phyloP scores from a whole-genome alignment of 805 yeast species.

The Wickerhamomyces sydowiorum region DNA sequence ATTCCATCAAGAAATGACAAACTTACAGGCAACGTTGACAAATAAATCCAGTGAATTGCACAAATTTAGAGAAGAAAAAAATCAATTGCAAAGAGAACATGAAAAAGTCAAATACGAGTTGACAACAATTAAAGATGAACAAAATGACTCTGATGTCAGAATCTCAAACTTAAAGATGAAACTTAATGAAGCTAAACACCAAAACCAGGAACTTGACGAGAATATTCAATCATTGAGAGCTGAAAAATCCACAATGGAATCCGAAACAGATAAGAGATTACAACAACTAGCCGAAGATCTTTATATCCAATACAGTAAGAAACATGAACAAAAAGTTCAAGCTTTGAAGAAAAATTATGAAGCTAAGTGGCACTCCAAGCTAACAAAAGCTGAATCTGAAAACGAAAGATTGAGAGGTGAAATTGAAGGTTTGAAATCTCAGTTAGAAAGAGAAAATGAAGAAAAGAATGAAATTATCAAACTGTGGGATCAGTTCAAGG shows the following conservation, averaged over 20 bases:
- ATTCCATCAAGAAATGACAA: constrained; percentile 28
- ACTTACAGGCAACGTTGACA: constrained; percentile 25
- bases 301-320: constrained; percentile 67
- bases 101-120: constrained; percentile 12
- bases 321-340: constrained; percentile 68
- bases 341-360: constrained; percentile 56
- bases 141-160: constrained; percentile 18
- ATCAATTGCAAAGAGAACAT: background rate
- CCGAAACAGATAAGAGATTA: constrained; percentile 46
- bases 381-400: constrained; percentile 35
- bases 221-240: constrained; percentile 25
- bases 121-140: constrained; percentile 20
- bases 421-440: constrained; percentile 43
- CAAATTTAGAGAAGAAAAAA: constrained; percentile 21
- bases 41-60: constrained; percentile 22
- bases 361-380: constrained; percentile 41
- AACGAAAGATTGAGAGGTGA: constrained; percentile 43
- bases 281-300: constrained; percentile 64
- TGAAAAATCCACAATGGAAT: constrained; percentile 34
- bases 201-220: constrained; percentile 17
- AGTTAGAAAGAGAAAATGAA: constrained; percentile 42
- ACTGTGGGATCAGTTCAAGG: constrained; percentile 36
- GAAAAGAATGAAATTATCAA: constrained; percentile 54
- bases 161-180: constrained; percentile 15
- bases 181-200: constrained; percentile 14